Conservation (phyloP, 441 rosid genomes). For the Breynia disticha region DNA sequence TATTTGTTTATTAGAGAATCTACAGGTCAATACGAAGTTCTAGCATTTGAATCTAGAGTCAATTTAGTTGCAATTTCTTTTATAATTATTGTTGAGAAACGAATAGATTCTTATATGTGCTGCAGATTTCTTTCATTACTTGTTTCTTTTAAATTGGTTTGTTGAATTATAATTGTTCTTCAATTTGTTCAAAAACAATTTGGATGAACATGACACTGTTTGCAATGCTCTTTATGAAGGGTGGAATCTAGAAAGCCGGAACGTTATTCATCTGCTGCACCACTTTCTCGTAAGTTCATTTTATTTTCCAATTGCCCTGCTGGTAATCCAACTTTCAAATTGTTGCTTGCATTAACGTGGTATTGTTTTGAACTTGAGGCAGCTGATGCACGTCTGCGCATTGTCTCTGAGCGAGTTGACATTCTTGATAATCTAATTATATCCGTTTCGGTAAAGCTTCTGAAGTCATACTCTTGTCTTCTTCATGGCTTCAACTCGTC, state of each 20-base stretch:
- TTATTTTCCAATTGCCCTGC: slow-evolving; percentile 11
- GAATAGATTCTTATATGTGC: not conserved
- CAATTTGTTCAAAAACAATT: slow-evolving; percentile 3
- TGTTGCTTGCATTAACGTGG: slow-evolving; percentile 1
- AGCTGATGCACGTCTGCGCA: slow-evolving; percentile 91
- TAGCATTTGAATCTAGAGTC: not conserved
- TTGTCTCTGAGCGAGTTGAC: slow-evolving; percentile 89
- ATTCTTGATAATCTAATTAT: slow-evolving; percentile 68
- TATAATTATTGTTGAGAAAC: too few relatives aligned
- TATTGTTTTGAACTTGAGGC: slow-evolving; percentile 17
- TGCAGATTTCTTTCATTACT: slow-evolving; percentile 4
- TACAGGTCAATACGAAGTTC: too few relatives aligned
- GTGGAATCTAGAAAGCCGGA: slow-evolving; percentile 96
- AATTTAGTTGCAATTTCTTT: not conserved
- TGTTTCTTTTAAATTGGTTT: too few relatives aligned
- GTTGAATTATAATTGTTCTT: not conserved
- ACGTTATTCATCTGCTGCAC: slow-evolving; percentile 93
- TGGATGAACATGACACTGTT: slow-evolving; percentile 15
- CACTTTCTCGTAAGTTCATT: slow-evolving; percentile 67
- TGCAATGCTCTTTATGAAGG: slow-evolving; percentile 38
- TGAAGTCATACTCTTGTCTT: slow-evolving; percentile 7
- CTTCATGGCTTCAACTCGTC: slow-evolving; percentile 1
- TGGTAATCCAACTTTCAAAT: too few relatives aligned
- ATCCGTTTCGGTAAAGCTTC: slow-evolving; percentile 57
- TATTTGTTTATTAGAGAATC: too few relatives aligned